Evolutionary conservation across 495 filamentous ascomycete species (phyloP), one percentile per base, ranked within the genome.

Genomic region (Astrothelium macrocarpum): DNA sequence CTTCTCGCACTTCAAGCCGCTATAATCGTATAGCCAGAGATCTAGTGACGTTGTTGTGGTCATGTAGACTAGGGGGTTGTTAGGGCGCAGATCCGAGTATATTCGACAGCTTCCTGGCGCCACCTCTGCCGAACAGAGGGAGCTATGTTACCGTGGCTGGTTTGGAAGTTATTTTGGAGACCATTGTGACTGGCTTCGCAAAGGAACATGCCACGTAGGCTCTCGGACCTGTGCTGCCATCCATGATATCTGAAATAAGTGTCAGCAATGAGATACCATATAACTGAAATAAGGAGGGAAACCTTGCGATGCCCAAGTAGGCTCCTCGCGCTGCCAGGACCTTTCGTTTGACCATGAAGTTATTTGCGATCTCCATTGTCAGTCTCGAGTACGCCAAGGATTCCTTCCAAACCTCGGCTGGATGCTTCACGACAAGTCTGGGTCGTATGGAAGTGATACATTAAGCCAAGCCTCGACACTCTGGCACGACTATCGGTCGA

Each of bases 271-370:
- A 63, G 39, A 25, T 42, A 59, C 45, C 31, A 29, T 63, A 46
- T 53, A 34, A 28, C 32, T n/a, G 62, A 29, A 59, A 63, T 34
- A 32, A 34, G 45, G 32, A 63, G 29, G n/a, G 18, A 49, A 59
- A 63, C 62, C 59, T 63, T 42, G 59, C 32, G 46, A 63, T 63
- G 14, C 46, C 32, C 58, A 46, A 46, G 36, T 63, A 28, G 62
- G 62, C 45, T 39, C 62, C 62, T 42, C 58, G 62, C 26, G 62
- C 62, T 63, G 58, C 62, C 32, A 63, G 45, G n/a, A 63, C 46
- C 59, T 63, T 63, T 53, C 36, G 62, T 63, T 63, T 28, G 29
- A 63, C 62, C 36, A 59, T 59, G 62, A 63, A 63, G 62, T 58
- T 63, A 46, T 63, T 63, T 63, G 46, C 46, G 58, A 63, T 63